Base-by-base conservation (phyloP, 345 rosid genomes). In the Jatropha curcas region DNA sequence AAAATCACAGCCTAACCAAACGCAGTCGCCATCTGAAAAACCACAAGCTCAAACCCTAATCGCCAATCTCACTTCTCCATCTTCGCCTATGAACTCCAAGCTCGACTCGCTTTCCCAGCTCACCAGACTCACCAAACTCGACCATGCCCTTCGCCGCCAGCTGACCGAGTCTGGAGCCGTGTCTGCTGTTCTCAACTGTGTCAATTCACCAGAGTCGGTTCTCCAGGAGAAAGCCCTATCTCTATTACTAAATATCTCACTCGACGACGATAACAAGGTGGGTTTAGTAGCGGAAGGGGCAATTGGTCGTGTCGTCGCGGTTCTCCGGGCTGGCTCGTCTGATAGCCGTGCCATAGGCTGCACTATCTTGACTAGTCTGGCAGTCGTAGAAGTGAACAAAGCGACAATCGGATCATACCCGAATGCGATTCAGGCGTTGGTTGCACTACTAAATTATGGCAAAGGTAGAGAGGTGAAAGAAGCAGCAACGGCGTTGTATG, bases 241-340 rank as follows among this genome's bases (percentile, higher is more conserved):
- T 76, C 77, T 96, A 76, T 82, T 96, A n/a, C 88, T 96, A 35
- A 91, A 93, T 76, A 90, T 96, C 24, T 91, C 96, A 51, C 84
- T 96, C 25, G 98, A 96, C 59, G 99, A 96, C 68, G 94, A 96
- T 59, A 91, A 85, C 82, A 93, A 96, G 71, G 94, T 93, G 57
- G 99, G 99, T 14, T 75, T 96, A 37, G 99, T 96, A 0, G 99
- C 99, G 0, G 99, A 96, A 77, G 97, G 99, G 4, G 97, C 87
- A 1, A 71, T 96, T 24, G 82, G 83, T 58, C 83, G 89, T 30
- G 83, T 96, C 5, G 87, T 93, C 0, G 67, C 71, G 1, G 88
- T 84, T 0, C 79, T 96, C 22, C 84, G 88, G 28, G 72, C 62
- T 63, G 97, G 93, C 64, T 85, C 90, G 13, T 81, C 88, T 0